Conservation (phyloP, 2,329 filamentous ascomycete genomes). For the Alternaria gansuensis region DNA sequence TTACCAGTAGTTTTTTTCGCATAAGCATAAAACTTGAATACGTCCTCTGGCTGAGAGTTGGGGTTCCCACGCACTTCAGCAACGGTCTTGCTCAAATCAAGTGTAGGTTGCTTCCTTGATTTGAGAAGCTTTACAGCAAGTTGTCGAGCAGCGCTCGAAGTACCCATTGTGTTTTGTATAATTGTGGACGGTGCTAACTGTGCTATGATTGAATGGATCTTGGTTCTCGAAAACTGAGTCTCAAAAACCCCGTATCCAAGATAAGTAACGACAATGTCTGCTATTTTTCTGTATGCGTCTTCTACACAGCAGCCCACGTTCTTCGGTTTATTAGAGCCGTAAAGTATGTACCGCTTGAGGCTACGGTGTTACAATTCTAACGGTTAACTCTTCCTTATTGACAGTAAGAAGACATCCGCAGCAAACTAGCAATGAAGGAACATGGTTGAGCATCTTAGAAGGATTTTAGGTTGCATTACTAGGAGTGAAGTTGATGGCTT, state of each 20-base stretch:
- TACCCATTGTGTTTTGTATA: conserved; percentile 16
- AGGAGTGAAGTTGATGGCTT: conserved; percentile 52
- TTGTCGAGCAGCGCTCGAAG: conserved; percentile 10
- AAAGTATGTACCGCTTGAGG: conserved; percentile 31
- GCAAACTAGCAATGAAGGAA: conserved; percentile 28
- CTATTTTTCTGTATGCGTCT: conserved; percentile 23
- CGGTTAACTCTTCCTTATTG: conserved; percentile 38
- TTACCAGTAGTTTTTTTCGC: conserved; percentile 27
- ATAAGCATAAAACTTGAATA: conserved; percentile 25
- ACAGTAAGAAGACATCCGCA: conserved; percentile 38
- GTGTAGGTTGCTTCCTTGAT: conserved; percentile 18
- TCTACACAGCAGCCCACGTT: conserved; percentile 4
- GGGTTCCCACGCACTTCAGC: conserved; percentile 11
- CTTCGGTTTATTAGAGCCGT: background rate
- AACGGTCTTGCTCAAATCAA: conserved; percentile 26
- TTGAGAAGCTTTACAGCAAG: conserved; percentile 24
- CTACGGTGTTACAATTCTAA: conserved; percentile 35
- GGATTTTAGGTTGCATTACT: conserved; percentile 37
- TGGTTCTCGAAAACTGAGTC: conserved; percentile 24
- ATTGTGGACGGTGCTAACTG: conserved; percentile 19
- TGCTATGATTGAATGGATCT: conserved; percentile 9
- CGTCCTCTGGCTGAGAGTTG: background rate
- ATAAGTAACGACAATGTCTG: conserved; percentile 35
- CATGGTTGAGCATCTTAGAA: conserved; percentile 28
- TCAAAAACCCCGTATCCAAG: conserved; percentile 34